Evolutionary conservation across 2,329 filamentous ascomycete species (phyloP).

Genomic region (Nannizziopsis arthrosporioides): DNA sequence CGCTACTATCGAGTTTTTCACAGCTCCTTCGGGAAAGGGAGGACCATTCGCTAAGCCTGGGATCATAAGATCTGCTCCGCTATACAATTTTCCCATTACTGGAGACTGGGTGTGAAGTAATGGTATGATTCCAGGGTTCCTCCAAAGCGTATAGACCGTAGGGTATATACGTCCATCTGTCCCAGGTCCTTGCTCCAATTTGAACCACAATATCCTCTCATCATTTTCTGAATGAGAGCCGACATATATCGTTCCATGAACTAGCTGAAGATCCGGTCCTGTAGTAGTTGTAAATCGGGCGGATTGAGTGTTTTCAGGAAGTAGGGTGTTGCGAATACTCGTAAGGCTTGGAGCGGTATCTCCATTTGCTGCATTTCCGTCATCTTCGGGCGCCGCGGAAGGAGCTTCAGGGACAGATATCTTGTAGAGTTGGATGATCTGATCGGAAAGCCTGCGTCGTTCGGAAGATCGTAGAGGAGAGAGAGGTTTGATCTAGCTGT

Average conservation of each 20-base stretch:
- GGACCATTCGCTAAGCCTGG: slow-evolving; percentile 54
- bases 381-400: slow-evolving; percentile 22
- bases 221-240: slow-evolving; percentile 48
- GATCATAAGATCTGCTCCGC: slow-evolving; percentile 58
- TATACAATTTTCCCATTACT: slow-evolving; percentile 50
- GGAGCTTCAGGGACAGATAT: slow-evolving; percentile 37
- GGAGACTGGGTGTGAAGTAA: slow-evolving; percentile 51
- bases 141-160: slow-evolving; percentile 56
- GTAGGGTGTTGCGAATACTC: slow-evolving; percentile 45
- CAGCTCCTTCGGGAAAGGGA: slow-evolving; percentile 49
- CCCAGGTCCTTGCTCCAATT: slow-evolving; percentile 43
- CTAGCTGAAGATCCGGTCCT: slow-evolving; percentile 49
- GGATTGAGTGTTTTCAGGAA: slow-evolving; percentile 52
- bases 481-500: slow-evolving; percentile 50
- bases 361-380: slow-evolving; percentile 32
- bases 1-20: slow-evolving; percentile 50
- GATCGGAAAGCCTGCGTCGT: slow-evolving; percentile 53
- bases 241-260: slow-evolving; percentile 54
- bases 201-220: slow-evolving; percentile 53
- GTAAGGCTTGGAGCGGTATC: slow-evolving; percentile 34
- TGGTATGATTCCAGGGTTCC: slow-evolving; percentile 48
- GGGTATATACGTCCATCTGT: slow-evolving; percentile 34
- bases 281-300: slow-evolving; percentile 55
- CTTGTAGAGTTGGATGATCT: slow-evolving; percentile 52
- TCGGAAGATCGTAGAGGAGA: slow-evolving; percentile 56